These are phyloP conservation scores for Penicillium ucsense DNA, from an alignment of 495 filamentous ascomycete species.

Conservation along the genomic window DNA sequence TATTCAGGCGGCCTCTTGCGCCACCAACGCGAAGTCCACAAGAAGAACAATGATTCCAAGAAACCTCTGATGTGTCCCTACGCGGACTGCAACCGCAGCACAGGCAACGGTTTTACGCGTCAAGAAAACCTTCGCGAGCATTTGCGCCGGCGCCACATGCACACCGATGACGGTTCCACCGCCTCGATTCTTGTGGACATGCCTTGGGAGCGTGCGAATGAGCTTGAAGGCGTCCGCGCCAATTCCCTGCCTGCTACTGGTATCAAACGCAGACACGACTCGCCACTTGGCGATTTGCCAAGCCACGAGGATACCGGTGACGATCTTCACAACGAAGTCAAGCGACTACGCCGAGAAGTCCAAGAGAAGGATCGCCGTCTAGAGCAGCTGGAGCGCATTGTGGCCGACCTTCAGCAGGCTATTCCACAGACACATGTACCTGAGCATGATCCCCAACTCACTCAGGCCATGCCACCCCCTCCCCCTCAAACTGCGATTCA, in stretches of 20 bases:
- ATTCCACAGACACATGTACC: slow-evolving; percentile 23
- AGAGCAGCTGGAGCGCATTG: slow-evolving; percentile 36
- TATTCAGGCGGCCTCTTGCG: slow-evolving; percentile 81
- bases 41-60: slow-evolving; percentile 73
- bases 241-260: slow-evolving; percentile 17
- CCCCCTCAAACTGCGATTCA: slow-evolving; percentile 11
- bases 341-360: slow-evolving; percentile 46
- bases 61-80: slow-evolving; percentile 77
- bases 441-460: slow-evolving; percentile 9
- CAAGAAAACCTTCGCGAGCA: slow-evolving; percentile 91
- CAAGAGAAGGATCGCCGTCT: slow-evolving; percentile 41
- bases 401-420: slow-evolving; percentile 33
- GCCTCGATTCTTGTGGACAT: slow-evolving; percentile 23
- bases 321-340: slow-evolving; percentile 48
- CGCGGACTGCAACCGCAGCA: slow-evolving; percentile 75
- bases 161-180: slow-evolving; percentile 29
- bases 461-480: slow-evolving; percentile 10
- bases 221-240: slow-evolving; percentile 18
- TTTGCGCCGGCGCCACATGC: slow-evolving; percentile 70
- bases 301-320: slow-evolving; percentile 32
- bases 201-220: slow-evolving; percentile 18
- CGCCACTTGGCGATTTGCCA: slow-evolving; percentile 24
- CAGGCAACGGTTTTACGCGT: slow-evolving; percentile 71
- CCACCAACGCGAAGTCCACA: slow-evolving; percentile 87
- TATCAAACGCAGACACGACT: slow-evolving; percentile 38